A percentile compares a stretch with the other conserved stretches of the same genome.
These are phyloP conservation scores for Sporobolomyces pararoseus DNA, from an alignment of 768 basidiomycete species.

Conservation along the genomic window DNA sequence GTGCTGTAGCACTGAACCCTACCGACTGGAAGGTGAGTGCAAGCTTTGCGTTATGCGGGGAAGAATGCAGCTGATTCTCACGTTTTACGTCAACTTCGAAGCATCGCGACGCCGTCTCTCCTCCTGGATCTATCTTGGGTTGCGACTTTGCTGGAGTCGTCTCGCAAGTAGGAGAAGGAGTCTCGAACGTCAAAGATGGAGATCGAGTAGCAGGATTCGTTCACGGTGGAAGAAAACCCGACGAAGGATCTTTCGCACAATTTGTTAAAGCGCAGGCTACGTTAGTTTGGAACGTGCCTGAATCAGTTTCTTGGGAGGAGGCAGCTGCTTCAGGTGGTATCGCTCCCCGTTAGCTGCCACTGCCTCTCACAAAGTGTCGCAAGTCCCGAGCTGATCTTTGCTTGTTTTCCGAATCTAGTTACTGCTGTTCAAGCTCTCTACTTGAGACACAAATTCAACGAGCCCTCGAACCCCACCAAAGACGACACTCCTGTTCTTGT, in stretches of 20 bases:
- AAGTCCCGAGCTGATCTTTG: background rate
- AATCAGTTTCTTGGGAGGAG: slow-evolving; percentile 17
- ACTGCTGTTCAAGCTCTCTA: slow-evolving; percentile 31
- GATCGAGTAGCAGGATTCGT: slow-evolving; percentile 38
- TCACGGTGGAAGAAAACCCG: slow-evolving; percentile 19
- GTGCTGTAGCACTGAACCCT: slow-evolving; percentile 26
- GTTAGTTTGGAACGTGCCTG: slow-evolving; percentile 34
- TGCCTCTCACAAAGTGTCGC: background rate
- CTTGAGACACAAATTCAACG: slow-evolving; percentile 10
- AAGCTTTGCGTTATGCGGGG: too few species aligned
- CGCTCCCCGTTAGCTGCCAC: slow-evolving; percentile 23
- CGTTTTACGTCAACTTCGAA: too few species aligned
- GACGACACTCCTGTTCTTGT: slow-evolving; percentile 23
- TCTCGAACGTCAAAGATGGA: slow-evolving; percentile 29
- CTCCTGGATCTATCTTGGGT: slow-evolving; percentile 9
- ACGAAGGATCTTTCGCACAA: slow-evolving; percentile 34
- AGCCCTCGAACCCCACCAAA: slow-evolving; percentile 7
- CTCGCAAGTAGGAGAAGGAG: slow-evolving; percentile 10
- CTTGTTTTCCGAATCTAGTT: slow-evolving; percentile 2
- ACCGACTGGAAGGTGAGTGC: slow-evolving; percentile 30
- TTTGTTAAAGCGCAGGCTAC: slow-evolving; percentile 19
- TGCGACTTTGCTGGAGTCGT: slow-evolving; percentile 35
- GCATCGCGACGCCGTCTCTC: slow-evolving; percentile 29
- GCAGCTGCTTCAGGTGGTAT: slow-evolving; percentile 26
- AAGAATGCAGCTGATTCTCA: too few species aligned